Evolutionary conservation across 164 flowering plant genomes (phyloP).

Genomic region (Chimonanthus praecox): DNA sequence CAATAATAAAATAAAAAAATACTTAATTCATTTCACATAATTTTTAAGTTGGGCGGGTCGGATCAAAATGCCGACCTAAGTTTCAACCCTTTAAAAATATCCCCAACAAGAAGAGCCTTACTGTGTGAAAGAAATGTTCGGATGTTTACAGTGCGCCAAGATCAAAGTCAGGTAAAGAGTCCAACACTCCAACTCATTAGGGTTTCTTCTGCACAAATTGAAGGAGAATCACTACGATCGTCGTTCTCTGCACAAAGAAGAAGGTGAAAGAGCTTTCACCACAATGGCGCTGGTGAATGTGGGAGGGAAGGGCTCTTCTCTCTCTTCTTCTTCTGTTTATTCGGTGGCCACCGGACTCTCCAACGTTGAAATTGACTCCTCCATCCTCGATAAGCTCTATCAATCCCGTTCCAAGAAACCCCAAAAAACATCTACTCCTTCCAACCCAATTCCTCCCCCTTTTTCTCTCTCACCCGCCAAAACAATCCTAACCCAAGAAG

Average conservation of each 20-base stretch:
- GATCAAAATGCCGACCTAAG: too few species aligned
- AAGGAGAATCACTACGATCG: too few species aligned
- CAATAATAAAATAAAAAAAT: too few species aligned
- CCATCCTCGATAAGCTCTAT: constrained; percentile 34
- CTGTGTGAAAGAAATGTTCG: too few species aligned
- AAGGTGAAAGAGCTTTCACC: not conserved
- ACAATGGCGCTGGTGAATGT: constrained; percentile 18
- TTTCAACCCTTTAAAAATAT: too few species aligned
- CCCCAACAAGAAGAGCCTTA: too few species aligned
- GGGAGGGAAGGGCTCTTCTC: constrained; percentile 61
- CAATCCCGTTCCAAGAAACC: constrained; percentile 6
- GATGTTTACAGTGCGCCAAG: too few species aligned
- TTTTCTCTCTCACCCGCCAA: constrained; percentile 8
- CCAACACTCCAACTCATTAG: too few species aligned
- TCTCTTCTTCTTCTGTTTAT: constrained; percentile 46
- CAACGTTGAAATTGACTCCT: constrained; percentile 44
- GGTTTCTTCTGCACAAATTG: too few species aligned
- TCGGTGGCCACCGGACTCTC: constrained; percentile 35
- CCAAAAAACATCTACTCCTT: constrained; percentile 1
- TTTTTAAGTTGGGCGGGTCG: too few species aligned
- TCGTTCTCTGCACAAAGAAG: not conserved
- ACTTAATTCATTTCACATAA: too few species aligned
- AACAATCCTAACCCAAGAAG: constrained; percentile 20
- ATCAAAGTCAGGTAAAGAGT: too few species aligned
- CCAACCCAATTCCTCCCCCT: not conserved